Percentiles rank a stretch among this genome's conserved stretches.
phyloP scores from a whole-genome alignment of 164 flowering plant genomes.

The Magnolia kwangsiensis region DNA sequence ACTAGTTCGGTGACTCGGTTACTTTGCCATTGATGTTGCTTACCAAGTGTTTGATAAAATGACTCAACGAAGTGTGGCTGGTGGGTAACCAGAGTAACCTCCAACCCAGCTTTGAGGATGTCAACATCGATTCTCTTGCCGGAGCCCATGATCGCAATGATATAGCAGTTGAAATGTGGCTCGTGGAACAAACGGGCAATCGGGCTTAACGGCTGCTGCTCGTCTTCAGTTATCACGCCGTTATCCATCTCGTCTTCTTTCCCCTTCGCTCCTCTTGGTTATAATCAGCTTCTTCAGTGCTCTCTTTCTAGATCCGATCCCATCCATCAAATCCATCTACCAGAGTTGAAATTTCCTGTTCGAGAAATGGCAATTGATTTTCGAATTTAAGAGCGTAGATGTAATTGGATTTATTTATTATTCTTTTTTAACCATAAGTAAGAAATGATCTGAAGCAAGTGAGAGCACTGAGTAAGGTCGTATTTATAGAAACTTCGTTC shows the following conservation, averaged over 20 bases:
- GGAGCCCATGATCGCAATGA: constrained; percentile 43
- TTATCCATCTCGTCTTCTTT: neutral
- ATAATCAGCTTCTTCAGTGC: neutral
- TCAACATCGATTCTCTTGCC: constrained; percentile 26
- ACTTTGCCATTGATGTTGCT: no score
- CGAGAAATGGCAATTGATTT: neutral
- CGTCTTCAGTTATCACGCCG: constrained; percentile 14
- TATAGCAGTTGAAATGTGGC: constrained; percentile 33
- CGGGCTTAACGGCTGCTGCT: constrained; percentile 43
- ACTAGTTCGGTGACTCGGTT: no score
- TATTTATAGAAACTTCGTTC: neutral
- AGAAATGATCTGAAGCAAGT: neutral
- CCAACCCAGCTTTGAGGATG: constrained; percentile 20
- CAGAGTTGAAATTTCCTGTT: neutral
- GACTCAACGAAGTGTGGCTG: no score
- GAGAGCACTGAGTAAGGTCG: neutral
- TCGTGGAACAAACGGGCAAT: constrained; percentile 40
- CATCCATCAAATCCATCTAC: neutral
- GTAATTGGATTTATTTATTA: no score
- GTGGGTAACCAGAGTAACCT: constrained; percentile 16
- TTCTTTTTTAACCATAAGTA: neutral
- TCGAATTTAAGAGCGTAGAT: neutral
- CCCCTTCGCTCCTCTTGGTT: neutral
- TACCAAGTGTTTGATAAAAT: no score
- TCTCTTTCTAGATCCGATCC: constrained; percentile 1